Base-by-base conservation (phyloP, 2,329 filamentous ascomycete genomes). In the Coniochaeta sp. region DNA sequence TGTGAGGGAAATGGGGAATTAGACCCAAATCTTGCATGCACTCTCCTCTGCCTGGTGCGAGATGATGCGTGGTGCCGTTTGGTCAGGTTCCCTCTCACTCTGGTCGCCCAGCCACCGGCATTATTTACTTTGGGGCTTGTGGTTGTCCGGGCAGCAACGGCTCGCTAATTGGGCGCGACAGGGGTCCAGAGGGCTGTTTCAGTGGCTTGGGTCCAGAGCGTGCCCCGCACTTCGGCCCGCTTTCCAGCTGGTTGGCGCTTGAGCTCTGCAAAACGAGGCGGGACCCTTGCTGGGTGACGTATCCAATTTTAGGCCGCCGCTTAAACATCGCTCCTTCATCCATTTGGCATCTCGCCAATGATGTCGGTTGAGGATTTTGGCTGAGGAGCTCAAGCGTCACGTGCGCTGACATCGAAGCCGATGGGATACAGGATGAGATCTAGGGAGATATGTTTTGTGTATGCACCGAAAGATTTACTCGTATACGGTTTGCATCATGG, bases 101-200 rank as follows among this genome's bases (percentile, higher is more conserved):
- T 45, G 42, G 42, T 48, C 45, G 24, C 28, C 60, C 57, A 61
- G 59, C 59, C 60, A 62, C 59, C 59, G 54, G 50, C 58, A 58
- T 61, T 62, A 56, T 61, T 62, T 61, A 61, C 58, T 58, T 56
- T 51, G 51, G 35, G 51, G 33, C 49, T 51, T 13, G n/a, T 48
- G 45, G 60, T 62, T 62, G 60, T 49, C 60, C 57, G 52, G 60
- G 50, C 58, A 60, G 28, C 45, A 18, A 14, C n/a, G 49, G 16
- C 14, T 50, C 24, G 33, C 48, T 50, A 20, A 30, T 42, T 50
- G 48, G 48, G 26, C 40, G 33, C 24, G 46, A 48, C 33, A 33
- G 32, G 33, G 49, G 49, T 49, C 47, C 14, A n/a, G 47, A 31
- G 22, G 6, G 33, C 22, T 38, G 30, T 27, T 42, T 51, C 49